Conservation (phyloP, 352 stramenopile species). For the Globisporangium splendens region DNA sequence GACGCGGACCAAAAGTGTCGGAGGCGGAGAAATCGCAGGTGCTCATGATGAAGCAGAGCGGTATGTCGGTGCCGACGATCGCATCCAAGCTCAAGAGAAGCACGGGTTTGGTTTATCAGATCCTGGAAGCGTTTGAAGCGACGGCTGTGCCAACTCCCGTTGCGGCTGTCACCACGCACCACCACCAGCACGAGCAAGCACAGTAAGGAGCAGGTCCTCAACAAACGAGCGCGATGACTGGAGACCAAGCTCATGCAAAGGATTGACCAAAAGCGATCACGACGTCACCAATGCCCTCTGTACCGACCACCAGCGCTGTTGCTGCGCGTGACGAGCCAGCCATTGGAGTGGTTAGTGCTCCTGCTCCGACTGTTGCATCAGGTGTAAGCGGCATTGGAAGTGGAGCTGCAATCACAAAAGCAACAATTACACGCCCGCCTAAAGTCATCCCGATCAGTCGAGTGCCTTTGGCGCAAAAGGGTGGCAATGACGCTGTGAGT, state of each 20-base stretch:
- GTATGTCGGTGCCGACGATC: conserved; percentile 35
- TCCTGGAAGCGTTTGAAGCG: conserved; percentile 21
- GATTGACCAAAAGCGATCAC: not conserved
- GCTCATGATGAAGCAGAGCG: conserved; percentile 30
- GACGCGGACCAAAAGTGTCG: conserved; percentile 35
- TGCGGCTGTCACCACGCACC: not conserved
- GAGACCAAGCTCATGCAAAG: not conserved
- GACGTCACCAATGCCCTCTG: not conserved
- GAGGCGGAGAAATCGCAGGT: conserved; percentile 37
- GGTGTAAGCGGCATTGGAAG: not conserved
- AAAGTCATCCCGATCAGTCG: not conserved
- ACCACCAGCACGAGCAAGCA: not conserved
- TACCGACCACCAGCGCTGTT: not conserved
- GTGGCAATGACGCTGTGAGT: not conserved
- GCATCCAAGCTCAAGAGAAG: conserved; percentile 31
- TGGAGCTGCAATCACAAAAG: not conserved
- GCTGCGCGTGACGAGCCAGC: no score
- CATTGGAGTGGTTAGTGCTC: not conserved
- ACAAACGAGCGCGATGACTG: not conserved
- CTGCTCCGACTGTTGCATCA: not conserved
- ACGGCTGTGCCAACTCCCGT: not conserved
- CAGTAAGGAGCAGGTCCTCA: not conserved
- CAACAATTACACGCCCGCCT: not conserved
- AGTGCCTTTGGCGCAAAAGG: not conserved
- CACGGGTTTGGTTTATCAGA: conserved; percentile 31